A percentile compares a stretch with the other conserved stretches of the same genome.
These are phyloP conservation scores for Cotoneaster glaucophyllus DNA, from an alignment of 306 rosid species.

Conservation along the genomic window DNA sequence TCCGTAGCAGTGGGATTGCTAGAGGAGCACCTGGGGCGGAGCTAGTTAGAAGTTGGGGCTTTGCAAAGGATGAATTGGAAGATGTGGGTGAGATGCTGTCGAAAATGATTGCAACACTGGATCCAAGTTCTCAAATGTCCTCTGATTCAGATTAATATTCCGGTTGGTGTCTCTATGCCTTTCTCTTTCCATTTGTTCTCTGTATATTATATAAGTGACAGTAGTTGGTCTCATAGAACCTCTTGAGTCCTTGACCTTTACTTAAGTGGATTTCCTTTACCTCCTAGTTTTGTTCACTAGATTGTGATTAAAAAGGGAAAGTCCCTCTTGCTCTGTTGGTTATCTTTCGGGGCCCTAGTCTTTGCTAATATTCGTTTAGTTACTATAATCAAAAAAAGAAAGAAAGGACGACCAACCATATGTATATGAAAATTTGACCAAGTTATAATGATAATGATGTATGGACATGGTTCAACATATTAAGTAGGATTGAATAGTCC, in stretches of 20 bases:
- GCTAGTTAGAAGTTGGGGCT: constrained; percentile 71
- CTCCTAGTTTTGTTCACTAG: neutral
- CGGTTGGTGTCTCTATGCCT: neutral
- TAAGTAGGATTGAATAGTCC: neutral
- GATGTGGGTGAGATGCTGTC: constrained; percentile 78
- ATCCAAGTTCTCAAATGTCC: constrained; percentile 42
- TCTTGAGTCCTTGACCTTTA: no score
- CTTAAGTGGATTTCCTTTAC: neutral
- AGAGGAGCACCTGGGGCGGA: constrained; percentile 63
- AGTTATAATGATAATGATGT: neutral
- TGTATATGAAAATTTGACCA: neutral
- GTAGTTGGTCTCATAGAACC: neutral
- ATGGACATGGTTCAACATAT: neutral
- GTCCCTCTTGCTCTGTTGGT: no score
- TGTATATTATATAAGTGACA: neutral
- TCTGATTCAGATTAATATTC: constrained; percentile 72
- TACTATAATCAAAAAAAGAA: neutral
- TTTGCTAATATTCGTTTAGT: neutral
- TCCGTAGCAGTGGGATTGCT: constrained; percentile 43
- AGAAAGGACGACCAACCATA: neutral
- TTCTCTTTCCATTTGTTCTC: neutral
- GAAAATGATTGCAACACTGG: constrained; percentile 51
- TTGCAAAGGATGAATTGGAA: constrained; percentile 61
- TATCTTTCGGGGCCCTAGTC: neutral
- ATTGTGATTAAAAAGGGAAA: no score